Base-by-base conservation (phyloP, 768 basidiomycete genomes). In the Tubosaeta sp. region DNA sequence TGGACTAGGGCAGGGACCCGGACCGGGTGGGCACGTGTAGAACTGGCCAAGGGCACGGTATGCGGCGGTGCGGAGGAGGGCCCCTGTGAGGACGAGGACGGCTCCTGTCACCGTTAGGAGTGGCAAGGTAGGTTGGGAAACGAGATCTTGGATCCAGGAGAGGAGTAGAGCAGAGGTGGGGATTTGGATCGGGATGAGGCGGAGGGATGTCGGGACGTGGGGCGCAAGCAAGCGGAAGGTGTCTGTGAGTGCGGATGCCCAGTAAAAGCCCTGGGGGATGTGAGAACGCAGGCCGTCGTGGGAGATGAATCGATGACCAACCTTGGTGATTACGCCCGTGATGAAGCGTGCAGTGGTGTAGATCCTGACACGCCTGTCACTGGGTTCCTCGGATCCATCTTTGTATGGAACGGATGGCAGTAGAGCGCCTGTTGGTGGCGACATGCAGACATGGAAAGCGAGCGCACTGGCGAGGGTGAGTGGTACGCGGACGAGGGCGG, bases 401-500 rank as follows among this genome's bases (percentile, higher is more conserved):
- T 14, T 27, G 14, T 41, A 24, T 24, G 24, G 22, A 27, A 4
- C 27, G 24, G 41, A 12, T 11, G 35, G 18, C 3, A 42, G 10
- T 1, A 38, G 30, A 19, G 18, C 11, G 14, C n/a, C 4, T 1
- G 34, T 55, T 42, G 54, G 80, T 35, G 80, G 76, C 2, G 79
- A 80, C 30, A 71, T 64, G 19, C 75, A 69, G 25, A 70, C 61
- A 27, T 77, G 76, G 14, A 79, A 59, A 24, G 73, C 75, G 42
- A 73, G 48, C 58, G 74, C 74, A 16, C 74, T 69, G 16, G 72
- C 62, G 32, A 78, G 57, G 39, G 74, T 68, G 59, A 72, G 73
- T 6, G 77, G 76, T 41, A 79, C 64, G 54, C 72, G 76, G 42
- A 73, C 38, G 38, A 74, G 59, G 27, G 27, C 24, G 24, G 25